These are phyloP conservation scores for Talaromyces liani DNA, from an alignment of 495 filamentous ascomycete species.

Conservation along the genomic window DNA sequence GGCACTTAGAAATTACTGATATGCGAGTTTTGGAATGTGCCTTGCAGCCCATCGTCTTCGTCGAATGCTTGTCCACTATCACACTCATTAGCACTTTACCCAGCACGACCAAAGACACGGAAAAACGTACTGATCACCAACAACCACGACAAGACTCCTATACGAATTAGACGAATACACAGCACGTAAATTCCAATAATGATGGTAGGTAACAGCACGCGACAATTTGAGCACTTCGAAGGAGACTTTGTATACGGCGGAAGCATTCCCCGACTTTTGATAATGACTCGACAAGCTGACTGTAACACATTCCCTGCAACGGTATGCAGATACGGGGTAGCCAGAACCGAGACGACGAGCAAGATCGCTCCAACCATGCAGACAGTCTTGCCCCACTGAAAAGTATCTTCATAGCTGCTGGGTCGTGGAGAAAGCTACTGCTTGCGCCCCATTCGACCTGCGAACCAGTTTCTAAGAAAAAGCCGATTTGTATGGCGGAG, in stretches of 20 bases:
- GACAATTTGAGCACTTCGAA: background rate
- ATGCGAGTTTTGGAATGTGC: slow-evolving; percentile 38
- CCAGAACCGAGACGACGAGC: slow-evolving; percentile 21
- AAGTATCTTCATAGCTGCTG: slow-evolving; percentile 36
- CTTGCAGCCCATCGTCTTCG: slow-evolving; percentile 30
- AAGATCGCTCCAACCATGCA: slow-evolving; percentile 26
- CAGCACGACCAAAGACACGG: background rate
- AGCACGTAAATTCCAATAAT: slow-evolving; percentile 15
- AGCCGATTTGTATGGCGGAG: slow-evolving; percentile 31
- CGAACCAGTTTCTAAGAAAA: slow-evolving; percentile 35
- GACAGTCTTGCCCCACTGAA: slow-evolving; percentile 31
- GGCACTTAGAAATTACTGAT: slow-evolving; percentile 40
- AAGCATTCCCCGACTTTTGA: background rate
- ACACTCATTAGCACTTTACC: slow-evolving; percentile 3
- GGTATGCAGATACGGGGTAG: slow-evolving; percentile 23
- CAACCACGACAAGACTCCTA: slow-evolving; percentile 26
- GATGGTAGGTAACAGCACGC: slow-evolving; percentile 13
- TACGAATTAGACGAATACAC: slow-evolving; percentile 20
- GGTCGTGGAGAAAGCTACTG: slow-evolving; percentile 31
- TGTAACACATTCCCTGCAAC: slow-evolving; percentile 20
- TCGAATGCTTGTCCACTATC: slow-evolving; percentile 30
- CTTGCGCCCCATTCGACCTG: slow-evolving; percentile 34
- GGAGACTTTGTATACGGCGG: background rate
- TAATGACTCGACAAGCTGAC: slow-evolving; percentile 4
- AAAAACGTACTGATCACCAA: slow-evolving; percentile 28